Evolutionary conservation across 2,329 filamentous ascomycete genomes (phyloP).

Genomic region (Furcasterigmium furcatum): DNA sequence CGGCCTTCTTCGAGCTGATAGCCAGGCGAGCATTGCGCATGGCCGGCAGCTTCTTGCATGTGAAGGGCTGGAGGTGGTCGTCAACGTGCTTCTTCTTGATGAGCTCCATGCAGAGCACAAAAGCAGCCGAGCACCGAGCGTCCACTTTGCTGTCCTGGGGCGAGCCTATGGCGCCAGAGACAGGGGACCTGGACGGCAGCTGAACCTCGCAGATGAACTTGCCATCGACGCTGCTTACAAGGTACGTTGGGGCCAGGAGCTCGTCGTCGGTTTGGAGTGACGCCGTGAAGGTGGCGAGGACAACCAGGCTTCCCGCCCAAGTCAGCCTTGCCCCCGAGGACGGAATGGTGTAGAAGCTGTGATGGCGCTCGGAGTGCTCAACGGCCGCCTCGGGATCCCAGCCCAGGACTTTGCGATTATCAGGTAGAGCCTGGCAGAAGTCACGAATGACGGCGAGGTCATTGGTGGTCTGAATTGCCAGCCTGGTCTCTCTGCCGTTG

Average conservation of each 20-base stretch:
- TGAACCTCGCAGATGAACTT: conserved; percentile 75
- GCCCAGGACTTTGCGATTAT: conserved; percentile 66
- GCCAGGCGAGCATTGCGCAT: conserved; percentile 89
- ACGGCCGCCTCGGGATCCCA: conserved; percentile 55
- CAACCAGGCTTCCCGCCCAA: conserved; percentile 67
- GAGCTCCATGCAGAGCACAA: conserved; percentile 73
- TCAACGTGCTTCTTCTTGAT: conserved; percentile 66
- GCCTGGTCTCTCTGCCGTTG: conserved; percentile 58
- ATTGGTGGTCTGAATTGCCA: conserved; percentile 56
- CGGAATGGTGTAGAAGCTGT: conserved; percentile 57
- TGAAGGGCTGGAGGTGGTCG: conserved; percentile 69
- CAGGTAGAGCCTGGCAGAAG: conserved; percentile 74
- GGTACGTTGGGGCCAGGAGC: conserved; percentile 50
- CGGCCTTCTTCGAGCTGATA: conserved; percentile 72
- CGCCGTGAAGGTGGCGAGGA: conserved; percentile 71
- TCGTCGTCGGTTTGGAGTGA: conserved; percentile 49
- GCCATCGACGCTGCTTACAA: conserved; percentile 51
- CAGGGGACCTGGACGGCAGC: conserved; percentile 70
- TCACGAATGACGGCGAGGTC: conserved; percentile 63
- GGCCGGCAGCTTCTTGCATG: conserved; percentile 66
- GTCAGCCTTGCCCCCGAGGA: conserved; percentile 75
- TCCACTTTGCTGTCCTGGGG: conserved; percentile 66
- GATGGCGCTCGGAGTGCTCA: conserved; percentile 43
- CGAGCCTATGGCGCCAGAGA: conserved; percentile 63
- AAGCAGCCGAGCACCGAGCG: conserved; percentile 88